Evolutionary conservation across 306 rosid species (phyloP), one percentile per base, ranked within the genome.

Genomic region (Inga leiocalycina): DNA sequence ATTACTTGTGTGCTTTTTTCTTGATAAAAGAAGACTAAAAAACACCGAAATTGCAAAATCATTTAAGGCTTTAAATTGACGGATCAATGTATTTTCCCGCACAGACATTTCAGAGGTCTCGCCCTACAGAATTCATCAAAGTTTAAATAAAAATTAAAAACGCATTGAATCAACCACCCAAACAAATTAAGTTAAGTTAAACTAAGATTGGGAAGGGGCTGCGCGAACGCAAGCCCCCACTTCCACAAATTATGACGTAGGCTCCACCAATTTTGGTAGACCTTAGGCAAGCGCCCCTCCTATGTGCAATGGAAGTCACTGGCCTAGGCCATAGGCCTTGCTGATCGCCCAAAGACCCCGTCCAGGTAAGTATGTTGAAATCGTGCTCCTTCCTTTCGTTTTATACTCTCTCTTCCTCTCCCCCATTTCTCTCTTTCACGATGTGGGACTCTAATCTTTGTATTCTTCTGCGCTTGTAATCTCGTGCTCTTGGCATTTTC

Each of bases 311-410:
- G 76, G 41, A 46, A 22, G 79, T 65, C 90, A 70, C 87, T 44
- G 51, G 10, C 77, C 88, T 77, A 85, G 83, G 87, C 87, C 89
- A 84, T 88, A 83, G 37, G 76, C 77, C 91, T 80, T 54, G 0
- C 0, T 77, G 88, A 79, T 84, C 87, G 39, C 56, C 84, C 87
- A 86, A 79, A 5, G 84, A 86, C 87, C 91, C 90, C 84, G 84
- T 84, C 90, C 87, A 90, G 89, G 90, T 90, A 84, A 82, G 90
- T 82, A 46, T 61, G 35, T 61, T 24, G 2, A 1, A 5, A 51
- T 0, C 0, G n/a, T 0, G 0, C 4, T 30, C 19, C n/a, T 16
- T 19, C 61, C 10, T 3, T 54, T 16, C 24, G 0, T 17, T 56
- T 56, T 56, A 56, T 56, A 56, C 4, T 7, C 64, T 56, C 62